phyloP scores from a whole-genome alignment of 495 filamentous ascomycete genomes.

The Talaromyces stipitatus region DNA sequence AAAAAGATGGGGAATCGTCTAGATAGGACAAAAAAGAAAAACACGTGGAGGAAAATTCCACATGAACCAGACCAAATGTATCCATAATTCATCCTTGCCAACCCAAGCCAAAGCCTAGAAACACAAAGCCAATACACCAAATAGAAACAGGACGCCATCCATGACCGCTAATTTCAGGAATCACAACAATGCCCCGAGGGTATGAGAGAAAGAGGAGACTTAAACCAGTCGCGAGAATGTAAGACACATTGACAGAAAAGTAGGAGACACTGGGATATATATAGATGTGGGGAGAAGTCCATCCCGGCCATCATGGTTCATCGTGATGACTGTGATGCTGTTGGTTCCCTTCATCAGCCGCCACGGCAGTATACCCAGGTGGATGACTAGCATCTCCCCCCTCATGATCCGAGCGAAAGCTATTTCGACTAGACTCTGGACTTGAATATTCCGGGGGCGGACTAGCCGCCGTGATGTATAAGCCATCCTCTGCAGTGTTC shows the following conservation, averaged over 20 bases:
- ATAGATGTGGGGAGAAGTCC: too few relatives aligned
- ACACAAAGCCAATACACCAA: not conserved
- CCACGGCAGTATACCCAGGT: conserved; percentile 61
- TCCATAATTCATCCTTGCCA: not conserved
- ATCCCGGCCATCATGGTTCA: conserved; percentile 4
- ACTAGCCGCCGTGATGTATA: conserved; percentile 24
- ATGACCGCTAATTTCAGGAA: conserved; percentile 23
- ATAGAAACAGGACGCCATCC: conserved; percentile 7
- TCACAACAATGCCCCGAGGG: conserved; percentile 1
- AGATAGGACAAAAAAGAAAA: not conserved
- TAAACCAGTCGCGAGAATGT: not conserved
- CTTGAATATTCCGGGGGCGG: conserved; percentile 70
- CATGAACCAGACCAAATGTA: not conserved
- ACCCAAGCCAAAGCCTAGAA: not conserved
- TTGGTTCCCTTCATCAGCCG: conserved; percentile 20
- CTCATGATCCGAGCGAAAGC: conserved; percentile 27
- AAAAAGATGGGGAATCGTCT: not conserved
- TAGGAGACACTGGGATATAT: too few relatives aligned
- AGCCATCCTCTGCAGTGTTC: conserved; percentile 22
- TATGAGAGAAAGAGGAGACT: conserved; percentile 8
- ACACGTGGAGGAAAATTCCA: not conserved
- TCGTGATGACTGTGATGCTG: conserved; percentile 6
- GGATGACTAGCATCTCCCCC: conserved; percentile 16
- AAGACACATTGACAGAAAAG: not conserved
- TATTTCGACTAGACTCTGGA: conserved; percentile 52